Percentiles rank a stretch among this genome's conserved stretches.
Conservation (phyloP, 306 rosid species). For the Prunus mira region DNA sequence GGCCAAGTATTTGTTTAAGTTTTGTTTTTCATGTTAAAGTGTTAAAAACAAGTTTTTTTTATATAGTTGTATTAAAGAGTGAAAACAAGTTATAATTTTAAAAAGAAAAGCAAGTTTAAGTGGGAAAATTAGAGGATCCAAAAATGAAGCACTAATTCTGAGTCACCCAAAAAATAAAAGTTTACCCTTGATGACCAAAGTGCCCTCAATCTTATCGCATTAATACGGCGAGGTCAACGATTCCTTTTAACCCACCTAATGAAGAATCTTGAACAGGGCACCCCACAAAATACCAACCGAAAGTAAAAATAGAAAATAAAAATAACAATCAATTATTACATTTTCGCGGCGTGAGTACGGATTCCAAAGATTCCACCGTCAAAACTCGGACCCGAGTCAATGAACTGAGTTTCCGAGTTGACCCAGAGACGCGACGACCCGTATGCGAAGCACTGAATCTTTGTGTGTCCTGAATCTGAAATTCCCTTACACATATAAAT, state of each 20-base stretch:
- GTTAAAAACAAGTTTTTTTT: not conserved
- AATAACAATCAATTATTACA: not conserved
- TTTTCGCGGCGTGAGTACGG: conserved; percentile 44
- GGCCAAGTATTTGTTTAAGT: not conserved
- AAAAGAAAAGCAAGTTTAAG: too few species aligned
- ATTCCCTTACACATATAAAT: conserved; percentile 28
- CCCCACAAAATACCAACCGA: not conserved
- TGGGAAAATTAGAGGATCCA: too few species aligned
- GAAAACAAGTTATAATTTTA: not conserved
- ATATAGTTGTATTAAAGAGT: not conserved
- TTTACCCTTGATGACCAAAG: not conserved
- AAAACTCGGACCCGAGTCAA: conserved; percentile 9
- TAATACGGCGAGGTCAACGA: conserved; percentile 32
- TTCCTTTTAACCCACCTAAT: conserved; percentile 27
- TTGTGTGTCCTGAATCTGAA: conserved; percentile 56
- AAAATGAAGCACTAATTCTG: too few species aligned
- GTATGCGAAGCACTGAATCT: conserved; percentile 46
- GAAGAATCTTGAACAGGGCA: conserved; percentile 35
- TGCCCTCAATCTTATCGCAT: not conserved
- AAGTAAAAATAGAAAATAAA: not conserved
- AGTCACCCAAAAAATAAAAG: not conserved
- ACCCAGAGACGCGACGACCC: conserved; percentile 67
- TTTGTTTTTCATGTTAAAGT: not conserved
- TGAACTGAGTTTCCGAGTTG: conserved; percentile 28
- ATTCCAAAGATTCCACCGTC: conserved; percentile 49